Evolutionary conservation across 2,329 filamentous ascomycete species (phyloP), one percentile per base, ranked within the genome.

Genomic region (Xylariaceae sp.): DNA sequence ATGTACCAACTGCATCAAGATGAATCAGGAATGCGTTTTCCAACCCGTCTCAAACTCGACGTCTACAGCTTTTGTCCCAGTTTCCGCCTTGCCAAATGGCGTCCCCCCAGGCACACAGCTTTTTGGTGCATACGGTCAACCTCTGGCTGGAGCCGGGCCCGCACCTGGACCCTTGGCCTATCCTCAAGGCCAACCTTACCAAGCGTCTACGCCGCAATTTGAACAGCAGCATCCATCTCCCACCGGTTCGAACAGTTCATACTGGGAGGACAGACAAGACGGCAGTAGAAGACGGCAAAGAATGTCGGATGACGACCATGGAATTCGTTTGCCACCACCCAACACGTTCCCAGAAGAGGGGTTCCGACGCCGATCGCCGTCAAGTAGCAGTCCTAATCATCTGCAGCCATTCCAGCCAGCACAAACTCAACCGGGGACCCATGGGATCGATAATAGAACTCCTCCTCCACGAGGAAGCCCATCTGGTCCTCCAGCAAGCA

Each of bases 21-120:
- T 82, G 68, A 79, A 80, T 43, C 80, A 82, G 57, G 79, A 83
- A 53, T 83, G 80, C 52, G 73, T 82, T 12, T 82, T 83, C 51
- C 79, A 82, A 58, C 80, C 79, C 0, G 80, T 82, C 1, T 80
- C 76, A 4, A 77, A 75, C 0, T 75, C 77, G 11, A 74, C 75
- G 36, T 77, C 76, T 5, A 79, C 78, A 1, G 78, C 79, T 1
- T 82, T 82, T 54, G 77, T 82, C 12, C 79, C 80, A 1, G 76
- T 83, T 5, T 80, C 77, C 2, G 78, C 79, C 14, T 68, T 82
- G 6, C 74, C 75, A n/a, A 77, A 77, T n/a, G 77, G 76, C 12
- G 75, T 82, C 1, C 76, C 78, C 1, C 77, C 78, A 1, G 78
- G 79, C 1, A 80, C 77, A 2, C 77, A 74, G 49, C 67, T 82